Conservation (phyloP, 2,329 filamentous ascomycete species). For the Sporothrix brasiliensis region DNA sequence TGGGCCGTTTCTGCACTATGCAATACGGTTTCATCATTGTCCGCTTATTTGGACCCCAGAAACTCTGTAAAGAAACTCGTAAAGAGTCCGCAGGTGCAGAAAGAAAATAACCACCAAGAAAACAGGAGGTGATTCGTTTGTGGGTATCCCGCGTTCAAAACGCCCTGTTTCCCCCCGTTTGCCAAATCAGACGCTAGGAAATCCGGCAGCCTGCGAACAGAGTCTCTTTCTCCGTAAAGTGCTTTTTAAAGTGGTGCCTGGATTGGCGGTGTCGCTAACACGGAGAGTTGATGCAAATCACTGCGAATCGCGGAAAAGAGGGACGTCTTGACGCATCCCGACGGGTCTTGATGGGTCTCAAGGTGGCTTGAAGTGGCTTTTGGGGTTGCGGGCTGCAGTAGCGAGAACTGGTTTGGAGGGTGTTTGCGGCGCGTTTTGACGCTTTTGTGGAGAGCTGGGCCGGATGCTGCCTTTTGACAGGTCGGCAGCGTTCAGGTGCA, state of each 20-base stretch:
- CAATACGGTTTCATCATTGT: neutral
- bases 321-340: neutral
- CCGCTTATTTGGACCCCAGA: neutral
- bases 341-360: neutral
- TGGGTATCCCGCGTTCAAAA: neutral
- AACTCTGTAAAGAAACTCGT: neutral
- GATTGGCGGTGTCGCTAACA: constrained; percentile 32
- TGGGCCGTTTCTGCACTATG: neutral
- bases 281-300: constrained; percentile 12
- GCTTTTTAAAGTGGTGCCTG: constrained; percentile 26
- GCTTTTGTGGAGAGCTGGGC: constrained; percentile 15
- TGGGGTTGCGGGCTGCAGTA: neutral
- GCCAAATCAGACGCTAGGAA: constrained; percentile 14
- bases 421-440: neutral
- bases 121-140: neutral
- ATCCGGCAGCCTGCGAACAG: constrained; percentile 18
- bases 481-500: neutral
- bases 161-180: neutral
- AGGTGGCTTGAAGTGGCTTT: neutral
- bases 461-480: constrained; percentile 5
- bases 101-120: too few species aligned
- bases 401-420: neutral
- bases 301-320: neutral
- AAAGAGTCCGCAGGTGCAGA: neutral
- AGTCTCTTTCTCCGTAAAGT: too few species aligned